A percentile compares a stretch with the other conserved stretches of the same genome.
These are phyloP conservation scores for Sarcomyxa edulis DNA, from an alignment of 768 basidiomycete genomes.

Conservation along the genomic window DNA sequence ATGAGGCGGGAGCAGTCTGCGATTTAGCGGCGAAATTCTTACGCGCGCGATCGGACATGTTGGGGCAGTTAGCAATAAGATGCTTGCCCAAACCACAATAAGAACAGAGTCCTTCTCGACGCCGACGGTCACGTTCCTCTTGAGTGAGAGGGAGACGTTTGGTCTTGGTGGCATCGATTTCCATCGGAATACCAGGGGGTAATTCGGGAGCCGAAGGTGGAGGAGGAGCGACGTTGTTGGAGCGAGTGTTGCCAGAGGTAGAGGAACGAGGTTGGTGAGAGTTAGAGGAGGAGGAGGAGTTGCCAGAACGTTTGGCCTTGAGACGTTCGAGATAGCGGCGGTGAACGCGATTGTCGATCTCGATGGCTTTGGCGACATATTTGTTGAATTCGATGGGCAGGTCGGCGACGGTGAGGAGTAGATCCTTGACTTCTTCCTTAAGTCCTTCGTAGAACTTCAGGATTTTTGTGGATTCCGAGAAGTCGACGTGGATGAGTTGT, in stretches of 20 bases:
- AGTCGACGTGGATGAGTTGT: conserved; percentile 17
- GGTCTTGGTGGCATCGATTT: conserved; percentile 19
- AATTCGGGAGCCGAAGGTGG: too few species aligned
- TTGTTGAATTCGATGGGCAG: conserved; percentile 13
- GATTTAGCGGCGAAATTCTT: conserved; percentile 12
- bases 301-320: neutral
- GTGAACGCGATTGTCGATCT: conserved; percentile 21
- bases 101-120: conserved; percentile 23
- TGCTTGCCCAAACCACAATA: conserved; percentile 30
- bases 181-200: conserved; percentile 25
- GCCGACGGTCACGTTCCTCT: conserved; percentile 19
- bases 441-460: conserved; percentile 22
- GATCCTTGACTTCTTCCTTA: conserved; percentile 21
- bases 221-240: too few species aligned
- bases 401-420: conserved; percentile 12
- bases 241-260: conserved; percentile 8
- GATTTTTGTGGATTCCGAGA: conserved; percentile 26
- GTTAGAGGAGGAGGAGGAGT: neutral
- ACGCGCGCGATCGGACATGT: conserved; percentile 5
- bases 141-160: conserved; percentile 14
- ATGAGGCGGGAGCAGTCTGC: too few species aligned
- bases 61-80: conserved; percentile 19
- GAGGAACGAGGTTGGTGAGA: conserved; percentile 5
- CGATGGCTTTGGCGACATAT: conserved; percentile 14
- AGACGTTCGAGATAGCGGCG: conserved; percentile 11